Conservation (phyloP, 208 protist species). For the Leishmania guyanensis region DNA sequence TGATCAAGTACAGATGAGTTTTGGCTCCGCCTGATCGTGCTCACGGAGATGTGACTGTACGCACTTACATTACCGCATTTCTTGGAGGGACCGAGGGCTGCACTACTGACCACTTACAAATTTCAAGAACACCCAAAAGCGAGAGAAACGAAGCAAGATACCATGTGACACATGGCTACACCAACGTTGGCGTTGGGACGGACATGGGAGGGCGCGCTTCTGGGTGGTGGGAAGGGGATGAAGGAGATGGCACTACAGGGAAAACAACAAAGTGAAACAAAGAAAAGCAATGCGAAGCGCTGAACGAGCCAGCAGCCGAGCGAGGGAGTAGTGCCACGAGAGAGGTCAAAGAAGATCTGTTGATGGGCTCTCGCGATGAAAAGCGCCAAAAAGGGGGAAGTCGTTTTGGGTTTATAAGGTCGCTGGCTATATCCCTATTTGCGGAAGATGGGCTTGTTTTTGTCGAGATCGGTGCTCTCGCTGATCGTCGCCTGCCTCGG, state of each 20-base stretch:
- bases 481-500: background rate
- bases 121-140: background rate
- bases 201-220: background rate
- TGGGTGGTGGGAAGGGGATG: background rate
- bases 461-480: background rate
- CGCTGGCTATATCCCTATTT: background rate
- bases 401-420: background rate
- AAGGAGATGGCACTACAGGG: conserved; percentile 15
- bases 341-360: background rate
- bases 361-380: background rate
- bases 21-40: background rate
- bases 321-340: background rate
- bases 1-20: background rate
- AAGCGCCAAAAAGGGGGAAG: background rate
- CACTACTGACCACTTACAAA: background rate
- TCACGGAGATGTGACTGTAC: background rate
- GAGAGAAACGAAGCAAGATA: background rate
- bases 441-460: background rate
- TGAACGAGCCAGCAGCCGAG: background rate
- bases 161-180: background rate
- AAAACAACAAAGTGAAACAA: background rate
- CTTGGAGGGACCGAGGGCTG: background rate
- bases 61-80: background rate
- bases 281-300: background rate
- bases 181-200: background rate